Base-by-base conservation (phyloP, 768 basidiomycete species). In the Lyophyllum atratum region DNA sequence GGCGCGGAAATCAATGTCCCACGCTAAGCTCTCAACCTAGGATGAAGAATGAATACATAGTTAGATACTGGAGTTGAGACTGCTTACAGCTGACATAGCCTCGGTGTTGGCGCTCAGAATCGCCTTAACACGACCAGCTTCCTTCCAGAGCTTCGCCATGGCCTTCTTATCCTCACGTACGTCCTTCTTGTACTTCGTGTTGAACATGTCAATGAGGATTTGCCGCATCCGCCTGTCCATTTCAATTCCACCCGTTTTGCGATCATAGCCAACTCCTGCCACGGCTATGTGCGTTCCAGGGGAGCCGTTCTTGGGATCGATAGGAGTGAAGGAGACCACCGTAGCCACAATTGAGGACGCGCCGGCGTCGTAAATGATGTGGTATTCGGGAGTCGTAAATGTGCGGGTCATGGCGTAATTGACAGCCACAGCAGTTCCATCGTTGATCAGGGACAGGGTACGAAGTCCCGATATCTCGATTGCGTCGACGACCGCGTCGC, bases 391-490 rank as follows among this genome's bases (percentile, higher is more conserved):
- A 2, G 74, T 75, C 0, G 89, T 76, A 78, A 98, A 98, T 1
- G 85, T 80, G 47, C 96, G 85, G 1, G 95, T 94, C 94, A 98
- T 97, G 42, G 97, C 97, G 67, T 92, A 99, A 76, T 99, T 99
- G 63, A 98, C 82, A 14, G 94, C 97, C n/a, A 95, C 89, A 2
- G 95, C 93, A 0, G 92, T 86, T 25, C 96, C 96, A 64, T 99
- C 97, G 63, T 95, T 90, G 52, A 99, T 84, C 56, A 98, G 79
- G 0, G 92, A 87, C 29, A 98, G 76, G 1, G 90, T 87, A 25
- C 83, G 84, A 45, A 99, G 74, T 2, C 95, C 97, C 15, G 95
- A 86, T 44, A 98, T 85, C 66, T 97, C 96, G 33, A 95, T 82
- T 15, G 96, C 94, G 70, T 98, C 96, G 26, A 86, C 85, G 37